Base-by-base conservation (phyloP, 805 yeast species). In the Metschnikowia proteae region DNA sequence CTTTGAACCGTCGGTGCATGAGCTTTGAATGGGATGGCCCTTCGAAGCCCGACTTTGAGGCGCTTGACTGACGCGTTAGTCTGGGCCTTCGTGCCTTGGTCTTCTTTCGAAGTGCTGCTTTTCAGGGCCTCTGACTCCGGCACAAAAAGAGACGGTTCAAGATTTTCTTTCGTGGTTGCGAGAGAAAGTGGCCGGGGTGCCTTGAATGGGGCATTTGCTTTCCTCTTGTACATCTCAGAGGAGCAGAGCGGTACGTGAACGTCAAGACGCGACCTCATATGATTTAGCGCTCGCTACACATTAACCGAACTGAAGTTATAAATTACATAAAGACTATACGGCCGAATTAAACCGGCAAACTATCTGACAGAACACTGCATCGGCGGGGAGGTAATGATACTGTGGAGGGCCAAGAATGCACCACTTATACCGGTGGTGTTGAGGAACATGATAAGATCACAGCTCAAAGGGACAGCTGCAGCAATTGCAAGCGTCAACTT, bases 191-290 rank as follows among this genome's bases (percentile, higher is more conserved):
- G 55, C 23, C 80, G 59, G 5, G 83, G 83, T 7, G 82, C 77
- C 55, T 72, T 80, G 64, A 80, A 80, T 1, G 82, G 82, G 38
- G 78, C 77, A 52, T 75, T 72, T 29, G 59, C 54, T 33, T 33
- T 42, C 8, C 60, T 52, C 47, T 48, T 50, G 40, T 56, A 58
- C 64, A 60, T 60, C 38, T 32, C 39, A 25, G 11, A 10, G 22
- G 10, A 36, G 39, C 30, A 38, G 25, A 36, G 39, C 27, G 29
- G 37, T 32, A 42, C 48, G 27, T 27, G 47, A 27, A 45, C 11
- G 10, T 31, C 28, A 36, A 30, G 43, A 40, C 43, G 31, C 36
- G 43, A 23, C 31, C 43, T 40, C 9, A n/a, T 5, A 9, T n/a
- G 39, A 17, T n/a, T 13, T 31, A 10, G 11, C 13, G 41, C 41